Percentiles rank a stretch among this genome's conserved stretches.
phyloP scores from a whole-genome alignment of 257 asterid genomes.

The Nicotiana tomentosiformis region DNA sequence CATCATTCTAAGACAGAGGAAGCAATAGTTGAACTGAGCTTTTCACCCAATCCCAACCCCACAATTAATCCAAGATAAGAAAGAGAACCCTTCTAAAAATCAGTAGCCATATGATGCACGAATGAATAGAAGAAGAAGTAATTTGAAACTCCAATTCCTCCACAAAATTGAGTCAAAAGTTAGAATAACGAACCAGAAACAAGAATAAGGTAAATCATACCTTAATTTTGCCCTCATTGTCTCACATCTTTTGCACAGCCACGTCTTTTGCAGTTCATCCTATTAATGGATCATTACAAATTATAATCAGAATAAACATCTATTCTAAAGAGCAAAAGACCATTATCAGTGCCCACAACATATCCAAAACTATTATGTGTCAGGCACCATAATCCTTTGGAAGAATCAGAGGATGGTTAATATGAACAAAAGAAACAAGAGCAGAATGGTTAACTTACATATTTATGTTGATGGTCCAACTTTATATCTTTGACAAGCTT shows the following conservation, averaged over 20 bases:
- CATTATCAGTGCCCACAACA: not conserved
- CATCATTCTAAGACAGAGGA: not conserved
- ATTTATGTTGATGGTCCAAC: slow-evolving; percentile 91
- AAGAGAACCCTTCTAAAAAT: not conserved
- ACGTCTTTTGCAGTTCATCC: slow-evolving; percentile 94
- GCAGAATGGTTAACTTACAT: slow-evolving; percentile 46
- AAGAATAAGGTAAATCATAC: slow-evolving; percentile 34
- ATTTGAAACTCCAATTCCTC: slow-evolving; percentile 2
- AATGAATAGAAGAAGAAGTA: not conserved
- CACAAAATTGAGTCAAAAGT: not conserved
- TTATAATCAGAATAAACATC: not conserved
- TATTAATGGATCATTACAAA: slow-evolving; percentile 22
- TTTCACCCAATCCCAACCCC: not conserved
- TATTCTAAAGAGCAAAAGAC: not conserved
- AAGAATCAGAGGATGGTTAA: not conserved
- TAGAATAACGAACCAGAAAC: slow-evolving; percentile 14
- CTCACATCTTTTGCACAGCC: slow-evolving; percentile 98
- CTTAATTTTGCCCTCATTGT: slow-evolving; percentile 98
- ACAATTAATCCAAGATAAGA: slow-evolving; percentile 4
- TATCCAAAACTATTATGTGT: not conserved
- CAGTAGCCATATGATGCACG: slow-evolving; percentile 18
- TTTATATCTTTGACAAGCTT: slow-evolving; percentile 97
- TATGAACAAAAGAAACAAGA: slow-evolving; percentile 1
- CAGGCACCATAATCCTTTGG: not conserved
- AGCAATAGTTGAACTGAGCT: not conserved